Conservation (phyloP, 2,329 filamentous ascomycete genomes). For the Gyromitra esculenta region DNA sequence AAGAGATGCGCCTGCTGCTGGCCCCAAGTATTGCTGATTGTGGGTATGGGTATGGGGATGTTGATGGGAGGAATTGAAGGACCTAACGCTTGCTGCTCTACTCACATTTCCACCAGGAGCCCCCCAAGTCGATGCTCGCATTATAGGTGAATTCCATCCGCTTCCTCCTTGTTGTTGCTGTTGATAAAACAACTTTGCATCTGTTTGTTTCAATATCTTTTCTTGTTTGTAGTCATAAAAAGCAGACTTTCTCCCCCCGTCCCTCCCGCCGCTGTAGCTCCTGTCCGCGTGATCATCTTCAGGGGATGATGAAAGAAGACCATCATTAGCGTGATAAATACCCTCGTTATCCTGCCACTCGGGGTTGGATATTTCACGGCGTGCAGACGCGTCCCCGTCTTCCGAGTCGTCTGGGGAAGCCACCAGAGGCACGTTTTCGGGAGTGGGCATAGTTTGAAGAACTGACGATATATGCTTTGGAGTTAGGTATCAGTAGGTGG, state of each 20-base stretch:
- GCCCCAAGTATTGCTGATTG: conserved; percentile 57
- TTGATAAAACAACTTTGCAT: conserved; percentile 96
- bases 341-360: conserved; percentile 39
- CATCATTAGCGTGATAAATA: conserved; percentile 27
- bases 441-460: conserved; percentile 39
- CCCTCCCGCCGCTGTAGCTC: conserved; percentile 34
- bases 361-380: conserved; percentile 26
- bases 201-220: conserved; percentile 91
- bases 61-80: conserved; percentile 59
- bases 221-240: conserved; percentile 95
- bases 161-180: conserved; percentile 60
- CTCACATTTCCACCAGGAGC: conserved; percentile 58
- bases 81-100: conserved; percentile 57
- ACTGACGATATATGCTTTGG: background rate
- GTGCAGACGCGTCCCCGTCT: conserved; percentile 18
- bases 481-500: conserved; percentile 3
- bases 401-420: conserved; percentile 42
- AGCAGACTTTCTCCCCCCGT: conserved; percentile 72
- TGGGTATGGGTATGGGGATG: conserved; percentile 62
- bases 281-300: conserved; percentile 48
- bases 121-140: conserved; percentile 52
- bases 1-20: conserved; percentile 60
- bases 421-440: conserved; percentile 37
- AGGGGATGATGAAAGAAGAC: conserved; percentile 36
- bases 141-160: conserved; percentile 59